phyloP scores from a whole-genome alignment of 2,329 filamentous ascomycete species.

The Rutstroemia sydowiana region DNA sequence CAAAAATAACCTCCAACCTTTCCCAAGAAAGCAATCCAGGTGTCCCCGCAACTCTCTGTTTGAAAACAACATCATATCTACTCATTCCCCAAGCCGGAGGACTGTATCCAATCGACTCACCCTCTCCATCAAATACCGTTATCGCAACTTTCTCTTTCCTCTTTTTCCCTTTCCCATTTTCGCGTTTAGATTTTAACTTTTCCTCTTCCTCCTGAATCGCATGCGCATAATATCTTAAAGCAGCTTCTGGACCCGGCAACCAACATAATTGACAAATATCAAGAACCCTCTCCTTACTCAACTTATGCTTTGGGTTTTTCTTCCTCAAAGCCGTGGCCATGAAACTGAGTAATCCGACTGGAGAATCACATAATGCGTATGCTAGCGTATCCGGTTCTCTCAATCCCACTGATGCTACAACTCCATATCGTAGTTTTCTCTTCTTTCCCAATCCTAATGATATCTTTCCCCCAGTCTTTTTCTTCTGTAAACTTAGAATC shows the following conservation, averaged over 20 bases:
- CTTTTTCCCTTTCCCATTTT: neutral
- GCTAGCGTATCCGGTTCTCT: constrained; percentile 37
- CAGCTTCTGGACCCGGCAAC: constrained; percentile 58
- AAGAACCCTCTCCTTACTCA: constrained; percentile 47
- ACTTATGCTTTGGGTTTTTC: constrained; percentile 34
- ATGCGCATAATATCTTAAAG: constrained; percentile 47
- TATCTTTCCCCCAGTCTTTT: neutral
- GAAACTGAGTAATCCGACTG: constrained; percentile 49
- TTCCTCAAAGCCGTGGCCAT: constrained; percentile 41
- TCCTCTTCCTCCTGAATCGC: constrained; percentile 19
- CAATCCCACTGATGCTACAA: constrained; percentile 17
- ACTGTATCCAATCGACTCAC: constrained; percentile 14
- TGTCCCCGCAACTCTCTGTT: constrained; percentile 19
- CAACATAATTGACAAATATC: constrained; percentile 56
- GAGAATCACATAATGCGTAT: constrained; percentile 56
- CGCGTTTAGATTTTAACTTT: neutral
- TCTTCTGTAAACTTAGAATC: constrained; percentile 28
- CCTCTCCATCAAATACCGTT: constrained; percentile 21
- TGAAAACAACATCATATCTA: constrained; percentile 21
- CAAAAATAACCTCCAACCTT: constrained; percentile 18
- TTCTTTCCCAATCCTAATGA: constrained; percentile 7
- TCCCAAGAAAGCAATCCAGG: constrained; percentile 21
- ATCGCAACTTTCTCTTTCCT: constrained; percentile 16
- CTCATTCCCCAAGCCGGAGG: constrained; percentile 23
- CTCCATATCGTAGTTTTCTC: constrained; percentile 8